Conservation (phyloP, 805 yeast genomes). For the Metschnikowia henanensis region DNA sequence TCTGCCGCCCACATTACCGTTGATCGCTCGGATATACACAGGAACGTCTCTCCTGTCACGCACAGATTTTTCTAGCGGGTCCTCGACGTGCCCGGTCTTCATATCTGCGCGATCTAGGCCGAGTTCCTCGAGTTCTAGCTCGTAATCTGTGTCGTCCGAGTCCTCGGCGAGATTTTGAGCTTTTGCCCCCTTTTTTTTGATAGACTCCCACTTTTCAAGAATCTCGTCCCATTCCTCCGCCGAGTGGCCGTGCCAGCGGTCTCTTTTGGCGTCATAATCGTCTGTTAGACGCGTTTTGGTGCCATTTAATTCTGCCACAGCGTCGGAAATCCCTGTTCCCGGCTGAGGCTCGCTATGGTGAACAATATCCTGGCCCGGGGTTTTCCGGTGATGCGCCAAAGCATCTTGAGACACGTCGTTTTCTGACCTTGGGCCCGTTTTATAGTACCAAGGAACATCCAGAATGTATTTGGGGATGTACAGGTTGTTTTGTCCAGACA, state of each 20-base stretch:
- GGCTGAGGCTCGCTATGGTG: conserved; percentile 52
- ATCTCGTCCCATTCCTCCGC: conserved; percentile 58
- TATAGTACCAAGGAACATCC: conserved; percentile 41
- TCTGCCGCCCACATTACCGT: conserved; percentile 28
- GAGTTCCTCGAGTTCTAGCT: conserved; percentile 39
- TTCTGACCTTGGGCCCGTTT: conserved; percentile 3
- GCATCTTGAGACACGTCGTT: conserved; percentile 34
- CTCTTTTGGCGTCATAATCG: conserved; percentile 71
- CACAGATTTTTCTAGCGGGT: conserved; percentile 44
- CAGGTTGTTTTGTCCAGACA: conserved; percentile 12
- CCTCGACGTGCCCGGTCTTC: conserved; percentile 25
- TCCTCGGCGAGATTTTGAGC: conserved; percentile 15
- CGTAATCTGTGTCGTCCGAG: conserved; percentile 41
- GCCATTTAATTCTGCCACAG: conserved; percentile 15
- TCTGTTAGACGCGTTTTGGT: conserved; percentile 24
- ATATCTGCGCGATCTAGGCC: conserved; percentile 30
- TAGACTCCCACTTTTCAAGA: conserved; percentile 45
- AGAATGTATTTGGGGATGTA: conserved; percentile 43
- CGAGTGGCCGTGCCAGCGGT: conserved; percentile 81
- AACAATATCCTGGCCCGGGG: conserved; percentile 33
- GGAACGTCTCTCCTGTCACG: conserved; percentile 79
- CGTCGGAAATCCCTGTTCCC: conserved; percentile 60
- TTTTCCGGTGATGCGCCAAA: conserved; percentile 57
- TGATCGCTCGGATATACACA: conserved; percentile 52
- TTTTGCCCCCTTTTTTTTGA: conserved; percentile 15